These are phyloP conservation scores for Eragrostis curvula DNA, from an alignment of 176 grass and related monocot species.

Conservation along the genomic window DNA sequence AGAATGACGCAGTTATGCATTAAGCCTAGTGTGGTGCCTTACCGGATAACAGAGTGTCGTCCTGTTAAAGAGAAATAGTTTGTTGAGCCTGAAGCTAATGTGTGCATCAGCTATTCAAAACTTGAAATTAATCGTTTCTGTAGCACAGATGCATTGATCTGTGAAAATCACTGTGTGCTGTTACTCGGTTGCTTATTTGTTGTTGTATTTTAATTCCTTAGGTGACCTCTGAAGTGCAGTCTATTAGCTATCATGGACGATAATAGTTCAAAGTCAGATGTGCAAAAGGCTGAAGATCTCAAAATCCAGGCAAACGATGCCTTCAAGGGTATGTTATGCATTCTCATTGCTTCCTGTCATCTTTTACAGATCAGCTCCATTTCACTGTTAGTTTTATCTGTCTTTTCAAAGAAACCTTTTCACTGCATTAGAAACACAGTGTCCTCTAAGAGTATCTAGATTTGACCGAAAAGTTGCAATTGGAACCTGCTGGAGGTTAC, in stretches of 20 bases:
- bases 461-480: neutral
- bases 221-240: conserved; percentile 13
- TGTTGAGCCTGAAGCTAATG: neutral
- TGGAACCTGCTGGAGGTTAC: neutral
- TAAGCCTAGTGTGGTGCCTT: too few relatives aligned
- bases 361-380: conserved; percentile 15
- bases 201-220: conserved; percentile 13
- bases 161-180: neutral
- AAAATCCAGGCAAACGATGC: conserved; percentile 69
- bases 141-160: neutral
- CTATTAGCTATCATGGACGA: conserved; percentile 30
- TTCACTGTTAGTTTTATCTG: too few relatives aligned
- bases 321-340: conserved; percentile 60
- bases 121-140: neutral
- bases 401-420: conserved; percentile 11
- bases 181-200: neutral
- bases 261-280: conserved; percentile 49
- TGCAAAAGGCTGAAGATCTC: conserved; percentile 65
- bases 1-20: too few relatives aligned
- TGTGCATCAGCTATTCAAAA: neutral
- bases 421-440: neutral
- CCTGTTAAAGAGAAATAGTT: too few relatives aligned
- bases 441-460: neutral
- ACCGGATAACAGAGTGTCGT: too few relatives aligned
- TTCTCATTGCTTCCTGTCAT: conserved; percentile 4